Evolutionary conservation across 805 yeast genomes (phyloP).

Genomic region (Starmerella stellata): DNA sequence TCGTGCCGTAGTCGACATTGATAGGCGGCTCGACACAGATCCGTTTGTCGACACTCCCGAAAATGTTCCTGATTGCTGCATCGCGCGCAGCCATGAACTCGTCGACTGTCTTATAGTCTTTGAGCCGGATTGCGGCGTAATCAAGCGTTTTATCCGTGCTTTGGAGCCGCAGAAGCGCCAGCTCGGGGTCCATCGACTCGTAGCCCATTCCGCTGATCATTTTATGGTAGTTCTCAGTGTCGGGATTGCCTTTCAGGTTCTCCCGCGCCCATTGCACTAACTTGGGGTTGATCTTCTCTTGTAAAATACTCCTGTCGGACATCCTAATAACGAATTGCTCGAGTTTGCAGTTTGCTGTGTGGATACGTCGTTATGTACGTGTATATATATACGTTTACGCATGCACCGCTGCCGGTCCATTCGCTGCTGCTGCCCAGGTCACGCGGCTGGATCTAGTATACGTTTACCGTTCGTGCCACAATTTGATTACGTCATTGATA

Average conservation of each 20-base stretch:
- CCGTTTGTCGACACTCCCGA: conserved; percentile 33
- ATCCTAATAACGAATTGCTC: neutral
- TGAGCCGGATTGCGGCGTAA: conserved; percentile 18
- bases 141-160: conserved; percentile 22
- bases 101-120: conserved; percentile 16
- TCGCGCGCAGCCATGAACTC: conserved; percentile 25
- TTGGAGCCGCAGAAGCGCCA: conserved; percentile 17
- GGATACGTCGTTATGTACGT: no score
- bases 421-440: no score
- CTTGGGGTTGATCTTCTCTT: neutral
- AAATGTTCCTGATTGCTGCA: conserved; percentile 25
- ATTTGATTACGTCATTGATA: no score
- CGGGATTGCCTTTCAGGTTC: conserved; percentile 6
- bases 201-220: conserved; percentile 40
- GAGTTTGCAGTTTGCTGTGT: no score
- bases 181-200: conserved; percentile 21
- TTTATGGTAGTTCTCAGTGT: conserved; percentile 30
- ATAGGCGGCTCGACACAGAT: conserved; percentile 37
- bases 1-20: conserved; percentile 52
- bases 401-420: no score
- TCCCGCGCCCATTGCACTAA: conserved; percentile 11
- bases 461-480: no score
- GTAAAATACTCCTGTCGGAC: neutral
- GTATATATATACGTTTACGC: no score
- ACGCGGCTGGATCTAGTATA: no score